phyloP scores from a whole-genome alignment of 2,329 filamentous ascomycete species.

The Paecilomyces sp. region DNA sequence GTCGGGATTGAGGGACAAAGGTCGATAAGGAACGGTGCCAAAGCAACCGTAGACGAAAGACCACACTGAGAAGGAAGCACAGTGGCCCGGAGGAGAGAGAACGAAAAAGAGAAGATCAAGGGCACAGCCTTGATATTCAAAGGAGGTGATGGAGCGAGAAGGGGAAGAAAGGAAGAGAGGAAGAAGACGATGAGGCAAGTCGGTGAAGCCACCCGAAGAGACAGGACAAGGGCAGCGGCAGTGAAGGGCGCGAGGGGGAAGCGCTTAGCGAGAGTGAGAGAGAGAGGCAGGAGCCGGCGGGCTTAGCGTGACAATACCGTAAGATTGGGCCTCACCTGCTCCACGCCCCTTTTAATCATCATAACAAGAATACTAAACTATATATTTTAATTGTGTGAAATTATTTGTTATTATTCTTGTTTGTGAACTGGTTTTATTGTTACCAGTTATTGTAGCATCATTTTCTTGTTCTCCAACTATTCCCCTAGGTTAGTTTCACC shows the following conservation, averaged over 20 bases:
- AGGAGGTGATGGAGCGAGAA: slow-evolving; percentile 6
- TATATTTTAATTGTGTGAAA: no score
- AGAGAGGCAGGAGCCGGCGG: neutral
- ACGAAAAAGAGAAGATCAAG: slow-evolving; percentile 12
- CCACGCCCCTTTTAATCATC: neutral
- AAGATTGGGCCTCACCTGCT: neutral
- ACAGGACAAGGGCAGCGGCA: slow-evolving; percentile 12
- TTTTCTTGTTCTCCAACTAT: neutral
- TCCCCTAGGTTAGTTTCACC: neutral
- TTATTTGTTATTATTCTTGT: neutral
- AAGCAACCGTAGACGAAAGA: neutral
- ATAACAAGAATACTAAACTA: neutral
- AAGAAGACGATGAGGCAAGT: slow-evolving; percentile 5
- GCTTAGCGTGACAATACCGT: neutral
- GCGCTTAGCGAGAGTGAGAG: neutral
- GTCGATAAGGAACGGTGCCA: neutral
- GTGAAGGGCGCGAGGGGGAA: slow-evolving; percentile 3
- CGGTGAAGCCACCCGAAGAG: slow-evolving; percentile 10
- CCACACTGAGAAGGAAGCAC: slow-evolving; percentile 2
- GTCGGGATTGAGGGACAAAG: neutral
- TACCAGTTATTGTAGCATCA: no score
- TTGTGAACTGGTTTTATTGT: neutral
- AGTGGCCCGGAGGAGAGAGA: neutral
- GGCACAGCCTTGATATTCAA: slow-evolving; percentile 16
- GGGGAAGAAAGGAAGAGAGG: slow-evolving; percentile 10